These are phyloP conservation scores for Yarrowia yakushimensis DNA, from an alignment of 805 yeast genomes.

Conservation along the genomic window DNA sequence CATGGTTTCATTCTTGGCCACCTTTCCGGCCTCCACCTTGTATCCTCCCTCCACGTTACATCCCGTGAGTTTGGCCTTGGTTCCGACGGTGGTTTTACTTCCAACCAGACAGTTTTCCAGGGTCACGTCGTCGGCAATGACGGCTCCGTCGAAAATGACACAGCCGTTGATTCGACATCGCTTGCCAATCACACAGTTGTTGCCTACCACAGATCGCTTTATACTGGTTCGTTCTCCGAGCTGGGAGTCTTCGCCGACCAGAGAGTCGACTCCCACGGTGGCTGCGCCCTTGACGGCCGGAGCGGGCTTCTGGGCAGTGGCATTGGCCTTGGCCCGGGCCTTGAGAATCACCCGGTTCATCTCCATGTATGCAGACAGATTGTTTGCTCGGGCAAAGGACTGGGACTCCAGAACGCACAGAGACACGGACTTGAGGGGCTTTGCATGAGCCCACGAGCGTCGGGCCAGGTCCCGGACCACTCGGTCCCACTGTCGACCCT, in stretches of 20 bases:
- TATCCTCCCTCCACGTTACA: conserved; percentile 85
- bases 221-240: conserved; percentile 82
- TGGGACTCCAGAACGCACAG: conserved; percentile 67
- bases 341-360: conserved; percentile 78
- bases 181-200: conserved; percentile 71
- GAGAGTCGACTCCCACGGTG: conserved; percentile 81
- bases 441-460: conserved; percentile 82
- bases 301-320: conserved; percentile 30
- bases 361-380: conserved; percentile 79
- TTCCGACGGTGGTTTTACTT: conserved; percentile 55
- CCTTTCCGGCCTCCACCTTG: conserved; percentile 54
- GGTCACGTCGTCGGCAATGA: conserved; percentile 64
- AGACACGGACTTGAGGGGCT: conserved; percentile 57
- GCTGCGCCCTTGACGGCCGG: conserved; percentile 45
- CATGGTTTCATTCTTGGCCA: conserved; percentile 37
- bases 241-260: conserved; percentile 63
- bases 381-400: conserved; percentile 70
- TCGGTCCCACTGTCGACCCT: conserved; percentile 30
- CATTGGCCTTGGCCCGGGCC: conserved; percentile 46
- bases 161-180: conserved; percentile 87
- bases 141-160: conserved; percentile 66
- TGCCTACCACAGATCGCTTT: conserved; percentile 79
- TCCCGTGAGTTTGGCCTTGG: conserved; percentile 63
- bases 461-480: conserved; percentile 83
- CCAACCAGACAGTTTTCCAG: conserved; percentile 90